phyloP scores from a whole-genome alignment of 805 yeast genomes.

The Candida bentonensis region DNA sequence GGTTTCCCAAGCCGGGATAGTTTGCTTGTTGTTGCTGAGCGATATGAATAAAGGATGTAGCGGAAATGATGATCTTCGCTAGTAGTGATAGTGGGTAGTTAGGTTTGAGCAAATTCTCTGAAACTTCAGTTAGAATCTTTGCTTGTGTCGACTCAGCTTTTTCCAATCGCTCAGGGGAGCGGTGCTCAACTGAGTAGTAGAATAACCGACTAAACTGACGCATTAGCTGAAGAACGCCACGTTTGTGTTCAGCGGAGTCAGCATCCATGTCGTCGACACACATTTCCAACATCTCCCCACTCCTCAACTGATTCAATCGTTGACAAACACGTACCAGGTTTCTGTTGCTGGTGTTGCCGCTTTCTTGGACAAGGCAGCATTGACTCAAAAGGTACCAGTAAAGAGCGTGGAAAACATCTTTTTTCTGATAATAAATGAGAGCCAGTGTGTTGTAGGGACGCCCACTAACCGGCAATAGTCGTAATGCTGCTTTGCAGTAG shows the following conservation, averaged over 20 bases:
- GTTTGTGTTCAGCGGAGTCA: not conserved
- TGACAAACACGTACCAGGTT: not conserved
- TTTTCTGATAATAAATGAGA: not conserved
- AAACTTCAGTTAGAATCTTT: not conserved
- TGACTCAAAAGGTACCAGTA: not conserved
- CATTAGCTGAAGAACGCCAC: not conserved
- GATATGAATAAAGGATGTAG: not conserved
- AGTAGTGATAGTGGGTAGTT: not conserved
- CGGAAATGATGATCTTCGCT: not conserved
- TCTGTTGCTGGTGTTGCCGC: not conserved
- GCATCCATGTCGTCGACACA: not conserved
- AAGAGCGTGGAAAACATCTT: not conserved
- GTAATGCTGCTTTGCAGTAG: not conserved
- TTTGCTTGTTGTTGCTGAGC: not conserved
- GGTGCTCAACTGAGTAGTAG: not conserved
- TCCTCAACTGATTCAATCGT: not conserved
- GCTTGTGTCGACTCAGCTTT: not conserved
- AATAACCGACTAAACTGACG: not conserved
- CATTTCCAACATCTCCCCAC: not conserved
- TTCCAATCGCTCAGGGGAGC: not conserved
- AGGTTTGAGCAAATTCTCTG: not conserved
- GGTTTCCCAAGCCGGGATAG: no score
- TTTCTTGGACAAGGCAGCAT: not conserved
- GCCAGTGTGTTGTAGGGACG: not conserved
- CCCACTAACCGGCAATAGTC: not conserved